These are phyloP conservation scores for Staphylotrichum longicolle DNA, from an alignment of 495 filamentous ascomycete species.

Conservation along the genomic window DNA sequence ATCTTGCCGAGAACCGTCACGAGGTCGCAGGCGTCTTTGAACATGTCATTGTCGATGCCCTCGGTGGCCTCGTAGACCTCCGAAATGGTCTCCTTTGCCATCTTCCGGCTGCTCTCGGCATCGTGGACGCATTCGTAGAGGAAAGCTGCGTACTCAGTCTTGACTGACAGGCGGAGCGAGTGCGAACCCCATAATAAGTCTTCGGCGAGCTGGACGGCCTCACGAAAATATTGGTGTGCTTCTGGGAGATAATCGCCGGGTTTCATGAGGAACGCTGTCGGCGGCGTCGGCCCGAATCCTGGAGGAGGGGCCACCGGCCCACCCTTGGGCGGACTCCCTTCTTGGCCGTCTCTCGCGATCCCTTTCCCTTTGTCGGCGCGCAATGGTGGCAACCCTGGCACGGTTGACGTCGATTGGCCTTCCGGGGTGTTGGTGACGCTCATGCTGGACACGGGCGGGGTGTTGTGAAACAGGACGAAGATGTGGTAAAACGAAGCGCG, in stretches of 20 bases:
- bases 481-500: conserved; percentile 94
- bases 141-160: conserved; percentile 92
- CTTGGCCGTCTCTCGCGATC: conserved; percentile 36
- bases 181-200: conserved; percentile 78
- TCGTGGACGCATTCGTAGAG: conserved; percentile 92
- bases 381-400: conserved; percentile 27
- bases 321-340: conserved; percentile 42
- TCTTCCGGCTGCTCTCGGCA: conserved; percentile 62
- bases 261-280: conserved; percentile 70
- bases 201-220: conserved; percentile 73
- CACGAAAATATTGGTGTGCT: conserved; percentile 75
- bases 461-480: conserved; percentile 92
- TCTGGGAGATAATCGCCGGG: conserved; percentile 78
- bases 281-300: conserved; percentile 50
- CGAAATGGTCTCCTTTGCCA: conserved; percentile 80
- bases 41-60: conserved; percentile 89
- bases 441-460: conserved; percentile 46
- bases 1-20: conserved; percentile 72
- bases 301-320: conserved; percentile 52
- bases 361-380: conserved; percentile 48
- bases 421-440: conserved; percentile 35
- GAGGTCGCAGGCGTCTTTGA: conserved; percentile 72
- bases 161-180: conserved; percentile 84
- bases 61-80: conserved; percentile 90
- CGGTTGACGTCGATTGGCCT: conserved; percentile 25